A percentile compares a stretch with the other conserved stretches of the same genome.
Evolutionary conservation across 1,284 basidiomycete genomes (phyloP).

Genomic region (Fistulinella cinereoalba): DNA sequence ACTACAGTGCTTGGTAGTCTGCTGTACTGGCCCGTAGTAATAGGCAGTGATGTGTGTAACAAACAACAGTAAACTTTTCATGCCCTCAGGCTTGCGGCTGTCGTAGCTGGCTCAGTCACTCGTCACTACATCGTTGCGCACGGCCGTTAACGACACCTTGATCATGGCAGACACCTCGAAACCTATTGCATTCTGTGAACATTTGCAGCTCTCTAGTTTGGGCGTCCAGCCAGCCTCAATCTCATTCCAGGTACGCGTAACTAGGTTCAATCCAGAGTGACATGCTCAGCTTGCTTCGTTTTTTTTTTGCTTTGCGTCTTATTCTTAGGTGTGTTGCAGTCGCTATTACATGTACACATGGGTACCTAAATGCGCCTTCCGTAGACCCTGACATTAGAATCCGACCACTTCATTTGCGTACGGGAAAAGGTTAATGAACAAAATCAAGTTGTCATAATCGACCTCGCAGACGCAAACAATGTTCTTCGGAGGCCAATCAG

Average conservation of each 20-base stretch:
- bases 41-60: slow-evolving; percentile 23
- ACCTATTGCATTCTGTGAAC: slow-evolving; percentile 82
- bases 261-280: slow-evolving; percentile 32
- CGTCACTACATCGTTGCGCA: slow-evolving; percentile 20
- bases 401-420: slow-evolving; percentile 95
- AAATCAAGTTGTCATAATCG: slow-evolving; percentile 97
- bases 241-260: slow-evolving; percentile 82
- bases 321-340: slow-evolving; percentile 18
- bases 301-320: slow-evolving; percentile 4
- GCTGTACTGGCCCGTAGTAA: too few relatives aligned
- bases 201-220: slow-evolving; percentile 91
- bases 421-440: slow-evolving; percentile 87
- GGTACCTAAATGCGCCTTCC: slow-evolving; percentile 13
- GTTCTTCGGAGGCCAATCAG: slow-evolving; percentile 95
- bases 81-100: slow-evolving; percentile 11
- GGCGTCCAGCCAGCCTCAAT: slow-evolving; percentile 96
- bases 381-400: slow-evolving; percentile 89
- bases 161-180: slow-evolving; percentile 52
- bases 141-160: slow-evolving; percentile 19
- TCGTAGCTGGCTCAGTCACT: slow-evolving; percentile 9
- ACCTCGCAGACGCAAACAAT: slow-evolving; percentile 94
- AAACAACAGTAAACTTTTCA: slow-evolving; percentile 32
- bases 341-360: background rate
- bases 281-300: slow-evolving; percentile 25
- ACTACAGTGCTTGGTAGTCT: too few relatives aligned